A percentile compares a stretch with the other conserved stretches of the same genome.
Conservation (phyloP, 2,329 filamentous ascomycete genomes). For the Epicoccum sorghinum region DNA sequence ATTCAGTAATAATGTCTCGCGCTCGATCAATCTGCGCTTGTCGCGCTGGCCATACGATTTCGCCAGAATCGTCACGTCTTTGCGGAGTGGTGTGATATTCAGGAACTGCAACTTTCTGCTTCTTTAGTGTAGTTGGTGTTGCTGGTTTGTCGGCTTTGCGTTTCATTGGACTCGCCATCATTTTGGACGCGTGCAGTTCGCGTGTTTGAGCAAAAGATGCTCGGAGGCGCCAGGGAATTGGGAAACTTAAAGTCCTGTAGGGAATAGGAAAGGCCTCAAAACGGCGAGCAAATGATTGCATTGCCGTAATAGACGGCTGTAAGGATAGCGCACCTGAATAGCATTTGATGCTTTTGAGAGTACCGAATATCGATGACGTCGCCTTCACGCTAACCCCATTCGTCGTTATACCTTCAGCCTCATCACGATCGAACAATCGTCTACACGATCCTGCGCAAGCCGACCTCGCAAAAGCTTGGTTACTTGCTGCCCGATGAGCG, state of each 20-base stretch:
- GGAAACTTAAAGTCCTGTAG: background rate
- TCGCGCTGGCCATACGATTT: slow-evolving; percentile 67
- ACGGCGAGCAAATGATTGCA: background rate
- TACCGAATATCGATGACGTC: slow-evolving; percentile 14
- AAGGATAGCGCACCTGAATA: background rate
- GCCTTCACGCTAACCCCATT: slow-evolving; percentile 10
- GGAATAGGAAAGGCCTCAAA: background rate
- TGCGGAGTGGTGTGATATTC: slow-evolving; percentile 41
- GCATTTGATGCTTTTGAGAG: background rate
- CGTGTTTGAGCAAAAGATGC: background rate
- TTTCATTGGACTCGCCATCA: slow-evolving; percentile 36
- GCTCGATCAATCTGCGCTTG: slow-evolving; percentile 61
- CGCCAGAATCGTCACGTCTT: slow-evolving; percentile 46
- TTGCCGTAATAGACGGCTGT: background rate
- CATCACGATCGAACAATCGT: background rate
- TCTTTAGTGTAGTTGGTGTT: slow-evolving; percentile 30
- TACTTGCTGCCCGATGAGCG: slow-evolving; percentile 22
- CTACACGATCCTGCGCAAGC: slow-evolving; percentile 18
- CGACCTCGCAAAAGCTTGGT: slow-evolving; percentile 25
- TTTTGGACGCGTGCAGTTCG: slow-evolving; percentile 17
- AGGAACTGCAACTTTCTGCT: slow-evolving; percentile 32
- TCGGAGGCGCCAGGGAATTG: background rate
- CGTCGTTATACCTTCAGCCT: background rate
- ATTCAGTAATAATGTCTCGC: slow-evolving; percentile 62
- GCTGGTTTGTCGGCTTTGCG: slow-evolving; percentile 34